Evolutionary conservation across 176 grass and related monocot species (phyloP), one percentile per base, ranked within the genome.

Genomic region (Tuctoria greenei): DNA sequence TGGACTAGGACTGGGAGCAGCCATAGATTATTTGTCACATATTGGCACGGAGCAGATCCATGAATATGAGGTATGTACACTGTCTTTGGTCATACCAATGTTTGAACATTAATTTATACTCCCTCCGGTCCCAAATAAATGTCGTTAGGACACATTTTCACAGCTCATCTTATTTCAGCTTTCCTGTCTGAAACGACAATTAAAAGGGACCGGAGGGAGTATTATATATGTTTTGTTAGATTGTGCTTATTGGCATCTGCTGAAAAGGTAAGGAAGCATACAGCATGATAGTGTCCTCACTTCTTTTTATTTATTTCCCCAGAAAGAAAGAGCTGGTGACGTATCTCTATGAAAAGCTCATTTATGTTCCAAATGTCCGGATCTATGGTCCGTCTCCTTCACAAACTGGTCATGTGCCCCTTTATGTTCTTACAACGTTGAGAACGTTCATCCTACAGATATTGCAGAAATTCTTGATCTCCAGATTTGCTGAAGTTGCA

Each of bases 401-500:
- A 44, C 72, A 87, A 79, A 72, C 68, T 79, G 68, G 39, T 71
- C 72, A 84, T 45, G 79, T 51, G 89, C 86, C 59, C 64, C 95
- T 25, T 61, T 98, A 67, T 90, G 91, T 82, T 90, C 95, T 60
- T 98, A 94, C 76, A 98, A 98, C 86, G 80, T 98, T 61, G 64
- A 94, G 40, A 91, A 91, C 26, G 57, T 98, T 86, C 95, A 98
- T 90, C 86, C 95, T 24, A 90, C 88, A 61, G 95, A 98, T 92
- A 92, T 94, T 77, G 95, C 95, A 44, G 88, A 88, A 65, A 80
- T 94, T 82, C 82, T 92, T 79, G 86, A 98, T 85, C 82, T 83
- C 42, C 90, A 93, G 90, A 88, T 97, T 93, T 14, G 56, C 58
- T 73, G 26, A 67, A 71, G 43, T 61, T 78, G 45, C 10, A 73